Base-by-base conservation (phyloP, 805 yeast species). In the Wickerhamiella azymoides region DNA sequence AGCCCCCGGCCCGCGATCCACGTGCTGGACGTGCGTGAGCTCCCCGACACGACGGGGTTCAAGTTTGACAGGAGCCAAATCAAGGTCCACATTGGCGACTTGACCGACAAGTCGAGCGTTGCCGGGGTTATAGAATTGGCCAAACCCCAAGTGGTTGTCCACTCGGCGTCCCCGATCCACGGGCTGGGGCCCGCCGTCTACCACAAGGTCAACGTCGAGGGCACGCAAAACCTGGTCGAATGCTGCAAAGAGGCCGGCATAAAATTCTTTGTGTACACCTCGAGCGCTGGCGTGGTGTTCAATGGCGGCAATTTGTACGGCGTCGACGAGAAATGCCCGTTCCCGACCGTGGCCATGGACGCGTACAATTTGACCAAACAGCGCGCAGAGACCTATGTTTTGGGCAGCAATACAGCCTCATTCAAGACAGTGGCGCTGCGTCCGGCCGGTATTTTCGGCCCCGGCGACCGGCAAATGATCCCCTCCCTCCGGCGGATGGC, bases 391-490 rank as follows among this genome's bases (percentile, higher is more conserved):
- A 72, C 71, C 14, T 73, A 78, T 66, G 95, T 86, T 2, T 69
- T 88, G 57, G 66, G 73, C 17, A 83, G 94, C 14, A 83, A 85
- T 61, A 73, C 74, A 40, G 66, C 69, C 11, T 69, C 68, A 1
- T 73, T 88, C 52, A 65, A 72, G 41, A 92, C 98, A 0, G 81
- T 84, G 32, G 92, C 96, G 1, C 64, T 92, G 41, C 75, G 99
- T 51, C 98, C 98, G 1, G 96, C 98, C 1, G 99, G 98, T 35
- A 86, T 92, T 40, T 92, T 92, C 67, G 99, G 98, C 5, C 98
- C 97, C 5, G 97, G 98, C 38, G 98, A 92, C 62, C 76, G 98
- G 50, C 99, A 92, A 62, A 67, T 92, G 57, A 92, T 92, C 39
- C 98, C 98, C 10, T 94, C 94, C 2, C 69, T 92, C 49, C 76